These are phyloP conservation scores for Phialophora chinensis DNA, from an alignment of 2,329 filamentous ascomycete species.

Conservation along the genomic window DNA sequence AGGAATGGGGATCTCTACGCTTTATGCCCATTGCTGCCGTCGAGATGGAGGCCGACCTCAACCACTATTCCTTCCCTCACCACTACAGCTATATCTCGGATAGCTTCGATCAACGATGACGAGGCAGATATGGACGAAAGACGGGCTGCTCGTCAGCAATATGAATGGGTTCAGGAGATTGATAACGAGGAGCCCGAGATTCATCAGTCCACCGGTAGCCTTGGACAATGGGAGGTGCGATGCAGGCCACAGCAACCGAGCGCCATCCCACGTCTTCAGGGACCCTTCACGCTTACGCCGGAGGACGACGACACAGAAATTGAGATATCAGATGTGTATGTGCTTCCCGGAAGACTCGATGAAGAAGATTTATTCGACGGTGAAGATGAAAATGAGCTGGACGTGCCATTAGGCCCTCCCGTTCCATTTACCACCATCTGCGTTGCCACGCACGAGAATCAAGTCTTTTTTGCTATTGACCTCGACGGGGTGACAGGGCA, in stretches of 20 bases:
- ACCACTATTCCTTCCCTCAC: conserved; percentile 82
- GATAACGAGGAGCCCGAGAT: conserved; percentile 59
- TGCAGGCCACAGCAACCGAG: conserved; percentile 60
- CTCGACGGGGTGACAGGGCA: conserved; percentile 67
- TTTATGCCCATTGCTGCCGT: conserved; percentile 85
- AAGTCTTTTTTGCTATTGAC: conserved; percentile 66
- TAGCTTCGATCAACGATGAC: conserved; percentile 54
- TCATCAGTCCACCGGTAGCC: conserved; percentile 46
- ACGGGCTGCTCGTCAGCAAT: conserved; percentile 60
- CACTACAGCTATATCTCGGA: conserved; percentile 78
- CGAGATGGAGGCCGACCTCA: conserved; percentile 79
- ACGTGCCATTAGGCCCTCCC: conserved; percentile 46
- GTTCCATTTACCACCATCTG: conserved; percentile 64
- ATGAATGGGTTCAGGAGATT: conserved; percentile 64
- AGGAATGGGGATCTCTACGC: conserved; percentile 91
- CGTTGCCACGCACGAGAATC: conserved; percentile 60
- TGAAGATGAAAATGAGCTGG: conserved; percentile 56
- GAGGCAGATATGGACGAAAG: conserved; percentile 53
- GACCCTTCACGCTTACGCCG: conserved; percentile 62
- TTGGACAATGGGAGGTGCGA: conserved; percentile 59
- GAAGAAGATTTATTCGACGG: conserved; percentile 59
- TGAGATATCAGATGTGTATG: conserved; percentile 66
- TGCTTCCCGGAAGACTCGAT: conserved; percentile 60
- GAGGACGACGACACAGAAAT: conserved; percentile 58
- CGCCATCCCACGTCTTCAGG: conserved; percentile 65